Evolutionary conservation across 768 basidiomycete species (phyloP), one percentile per base, ranked within the genome.

Genomic region (Rhodosporidiobolus odoratus): DNA sequence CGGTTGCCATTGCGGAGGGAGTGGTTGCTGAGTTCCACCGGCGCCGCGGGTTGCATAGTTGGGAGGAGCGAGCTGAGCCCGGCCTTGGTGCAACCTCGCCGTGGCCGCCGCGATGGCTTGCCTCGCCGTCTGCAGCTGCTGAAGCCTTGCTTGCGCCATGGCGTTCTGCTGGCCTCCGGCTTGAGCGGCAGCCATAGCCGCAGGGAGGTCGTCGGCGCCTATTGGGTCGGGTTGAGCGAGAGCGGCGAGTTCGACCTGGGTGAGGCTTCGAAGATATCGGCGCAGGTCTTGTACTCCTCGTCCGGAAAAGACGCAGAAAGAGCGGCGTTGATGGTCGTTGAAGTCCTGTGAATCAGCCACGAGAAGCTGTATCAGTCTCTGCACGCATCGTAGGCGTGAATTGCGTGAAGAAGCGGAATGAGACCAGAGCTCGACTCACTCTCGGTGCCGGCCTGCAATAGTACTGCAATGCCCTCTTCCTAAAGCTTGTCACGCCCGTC

Each of bases 271-370:
- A 23, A 99, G 82, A 79, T 87, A 93, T 25, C 86, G 82, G 40
- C 95, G 85, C 27, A 99, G 84, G 58, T 92, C 87, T 17, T 84
- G 81, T 3, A 99, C 90, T 12, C 95, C 94, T 74, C 88, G 87
- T 30, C 92, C 91, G 17, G 95, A 97, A 82, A 91, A 99, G 23
- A 99, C 96, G 80, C 96, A 98, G 78, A 98, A 99, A 7, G 91
- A 86, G 27, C 85, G 83, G 58, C 91, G 87, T 78, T 99, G 96
- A 57, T 87, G 88, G 45, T 87, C 83, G 77, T 90, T 97, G 79
- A 95, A 98, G 65, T 95, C 92, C 92, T 95, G 77, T 8, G 54
- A 34, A 35, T 17, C 17, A 19, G 17, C 1, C 16, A 4, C 13
- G 15, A n/a, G 12, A 41, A n/a, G 17, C 23, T n/a, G 4, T 4